Conservation (phyloP, 805 yeast species). For the Lipomyces kockii region DNA sequence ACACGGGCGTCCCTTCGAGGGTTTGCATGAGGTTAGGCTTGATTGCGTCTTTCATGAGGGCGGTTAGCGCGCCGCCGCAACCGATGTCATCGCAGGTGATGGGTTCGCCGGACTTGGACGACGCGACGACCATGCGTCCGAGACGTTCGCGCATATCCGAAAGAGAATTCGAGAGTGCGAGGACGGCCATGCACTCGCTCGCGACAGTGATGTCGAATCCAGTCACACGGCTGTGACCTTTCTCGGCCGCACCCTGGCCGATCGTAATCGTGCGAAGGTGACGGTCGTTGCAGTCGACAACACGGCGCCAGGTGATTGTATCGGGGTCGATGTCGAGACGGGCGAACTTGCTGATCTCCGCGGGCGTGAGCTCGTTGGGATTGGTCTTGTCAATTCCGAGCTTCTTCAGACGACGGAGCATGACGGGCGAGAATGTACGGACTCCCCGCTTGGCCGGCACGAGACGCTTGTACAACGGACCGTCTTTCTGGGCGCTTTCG, state of each 20-base stretch:
- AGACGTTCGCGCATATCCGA: constrained; percentile 85
- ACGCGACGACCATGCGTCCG: constrained; percentile 88
- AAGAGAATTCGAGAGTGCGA: constrained; percentile 79
- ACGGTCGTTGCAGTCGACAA: constrained; percentile 92
- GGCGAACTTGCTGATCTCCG: constrained; percentile 75
- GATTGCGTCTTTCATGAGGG: constrained; percentile 91
- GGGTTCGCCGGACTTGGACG: constrained; percentile 74
- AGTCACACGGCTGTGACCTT: constrained; percentile 79
- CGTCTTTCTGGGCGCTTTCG: constrained; percentile 82
- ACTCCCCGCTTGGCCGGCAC: constrained; percentile 85
- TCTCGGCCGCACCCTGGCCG: constrained; percentile 93
- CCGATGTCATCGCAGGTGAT: constrained; percentile 94
- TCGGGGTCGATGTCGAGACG: constrained; percentile 88
- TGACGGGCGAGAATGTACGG: constrained; percentile 76
- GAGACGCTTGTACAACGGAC: constrained; percentile 78
- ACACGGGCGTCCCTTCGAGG: constrained; percentile 95
- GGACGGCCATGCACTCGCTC: constrained; percentile 92
- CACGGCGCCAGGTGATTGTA: constrained; percentile 89
- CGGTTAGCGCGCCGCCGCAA: constrained; percentile 93
- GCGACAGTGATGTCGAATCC: constrained; percentile 98
- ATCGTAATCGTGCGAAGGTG: constrained; percentile 85
- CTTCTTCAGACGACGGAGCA: constrained; percentile 74
- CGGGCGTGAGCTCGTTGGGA: constrained; percentile 78
- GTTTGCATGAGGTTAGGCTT: constrained; percentile 98
- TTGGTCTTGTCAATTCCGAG: constrained; percentile 81